phyloP scores from a whole-genome alignment of 805 yeast genomes.

The Saccharomycopsis synnaedendra region DNA sequence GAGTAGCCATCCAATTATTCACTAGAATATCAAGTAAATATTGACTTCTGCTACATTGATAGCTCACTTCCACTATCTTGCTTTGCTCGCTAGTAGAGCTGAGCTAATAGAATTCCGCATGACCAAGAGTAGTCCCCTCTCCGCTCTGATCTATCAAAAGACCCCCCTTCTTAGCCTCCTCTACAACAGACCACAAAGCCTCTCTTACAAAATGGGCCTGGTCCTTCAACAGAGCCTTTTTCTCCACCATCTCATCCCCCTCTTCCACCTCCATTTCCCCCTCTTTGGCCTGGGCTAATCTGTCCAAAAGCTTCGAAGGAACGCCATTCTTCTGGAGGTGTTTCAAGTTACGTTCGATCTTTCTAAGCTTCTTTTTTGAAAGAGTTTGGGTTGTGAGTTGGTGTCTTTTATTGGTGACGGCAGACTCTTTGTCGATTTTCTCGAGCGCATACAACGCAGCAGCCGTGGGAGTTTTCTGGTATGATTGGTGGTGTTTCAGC shows the following conservation, averaged over 20 bases:
- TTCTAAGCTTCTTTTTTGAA: constrained; percentile 69
- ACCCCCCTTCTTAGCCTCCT: constrained; percentile 38
- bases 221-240: constrained; percentile 18
- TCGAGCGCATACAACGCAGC: constrained; percentile 7
- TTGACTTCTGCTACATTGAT: too few species aligned
- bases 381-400: constrained; percentile 43
- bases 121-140: constrained; percentile 79
- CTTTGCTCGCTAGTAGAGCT: background rate
- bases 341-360: constrained; percentile 68
- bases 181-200: constrained; percentile 65
- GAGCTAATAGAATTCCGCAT: constrained; percentile 40
- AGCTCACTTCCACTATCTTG: background rate
- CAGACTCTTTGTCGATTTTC: constrained; percentile 10
- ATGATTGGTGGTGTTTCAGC: constrained; percentile 4
- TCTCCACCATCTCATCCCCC: constrained; percentile 26
- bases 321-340: constrained; percentile 26
- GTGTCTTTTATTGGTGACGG: constrained; percentile 16
- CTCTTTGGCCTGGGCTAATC: constrained; percentile 10
- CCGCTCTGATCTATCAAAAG: constrained; percentile 36
- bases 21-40: too few species aligned
- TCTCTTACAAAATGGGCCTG: constrained; percentile 34
- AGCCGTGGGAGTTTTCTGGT: constrained; percentile 14
- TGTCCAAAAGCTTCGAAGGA: constrained; percentile 7
- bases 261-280: constrained; percentile 32
- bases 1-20: too few species aligned